Base-by-base conservation (phyloP, 192 early-diverging fungal species). In the Geranomyces michiganensis region DNA sequence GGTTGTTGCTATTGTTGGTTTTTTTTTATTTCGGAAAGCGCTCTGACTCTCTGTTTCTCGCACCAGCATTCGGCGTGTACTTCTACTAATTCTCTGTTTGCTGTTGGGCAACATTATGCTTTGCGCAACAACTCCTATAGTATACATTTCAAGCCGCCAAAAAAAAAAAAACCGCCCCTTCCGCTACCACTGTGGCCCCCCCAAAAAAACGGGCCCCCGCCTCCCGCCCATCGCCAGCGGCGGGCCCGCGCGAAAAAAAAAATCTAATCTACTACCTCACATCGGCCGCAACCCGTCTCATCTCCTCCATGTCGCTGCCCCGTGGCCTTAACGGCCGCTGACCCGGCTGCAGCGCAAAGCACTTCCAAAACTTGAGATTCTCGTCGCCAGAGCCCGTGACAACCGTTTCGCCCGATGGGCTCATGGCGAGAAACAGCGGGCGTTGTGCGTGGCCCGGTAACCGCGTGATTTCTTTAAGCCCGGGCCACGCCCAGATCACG, bases 1-100 rank as follows among this genome's bases (percentile, higher is more conserved):
- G 19, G 30, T 46, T 53, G 1, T 29, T 26, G 27, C 27, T 24
- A 7, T 60, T 17, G 27, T 60, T 17, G 17, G 4, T 1, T 60
- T 7, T 29, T 60, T 26, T 32, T 32, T 3, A 6, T 32, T 29
- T 27, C 27, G 58, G n/a, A n/a, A n/a, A n/a, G n/a, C n/a, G n/a
- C n/a, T n/a, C n/a, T n/a, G n/a, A n/a, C n/a, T n/a, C n/a, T n/a
- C n/a, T n/a, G n/a, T n/a, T n/a, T n/a, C n/a, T n/a, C n/a, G n/a
- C n/a, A n/a, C n/a, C 45, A 84, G 83, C 80, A 22, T 82, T 74
- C 65, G 83, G 83, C 26, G 72, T 84, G 14, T 84, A 81, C 49
- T 79, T 78, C 62, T 84, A 84, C 66, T 84, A 65, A 71, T 17
- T 15, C 19, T 3, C 36, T n/a, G n/a, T n/a, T n/a, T n/a, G n/a